phyloP scores from a whole-genome alignment of 202 grass and related monocot species.

The Schoenoplectus tabernaemontani region DNA sequence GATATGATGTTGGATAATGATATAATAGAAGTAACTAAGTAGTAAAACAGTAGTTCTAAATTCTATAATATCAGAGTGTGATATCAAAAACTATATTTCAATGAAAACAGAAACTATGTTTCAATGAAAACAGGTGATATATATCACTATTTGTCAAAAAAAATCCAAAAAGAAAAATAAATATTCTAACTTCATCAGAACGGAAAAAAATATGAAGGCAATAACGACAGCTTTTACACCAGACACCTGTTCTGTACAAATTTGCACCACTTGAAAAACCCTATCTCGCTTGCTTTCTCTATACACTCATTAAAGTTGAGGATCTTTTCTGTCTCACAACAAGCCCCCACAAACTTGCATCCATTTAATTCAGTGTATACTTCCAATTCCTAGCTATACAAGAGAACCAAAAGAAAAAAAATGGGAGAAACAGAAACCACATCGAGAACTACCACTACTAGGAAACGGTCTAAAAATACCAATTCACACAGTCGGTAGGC shows the following conservation, averaged over 20 bases:
- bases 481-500: not conserved
- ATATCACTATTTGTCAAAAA: no score
- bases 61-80: no score
- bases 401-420: not conserved
- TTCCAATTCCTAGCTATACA: conserved; percentile 16
- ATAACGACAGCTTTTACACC: not conserved
- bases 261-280: conserved; percentile 3
- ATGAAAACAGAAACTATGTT: no score
- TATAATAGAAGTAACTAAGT: no score
- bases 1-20: no score
- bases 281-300: conserved; percentile 12
- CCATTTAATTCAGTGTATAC: conserved; percentile 4
- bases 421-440: not conserved
- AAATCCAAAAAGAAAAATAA: not conserved
- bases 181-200: not conserved
- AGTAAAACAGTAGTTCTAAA: no score
- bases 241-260: conserved; percentile 6
- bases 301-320: conserved; percentile 5
- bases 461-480: not conserved
- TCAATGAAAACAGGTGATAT: no score
- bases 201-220: not conserved
- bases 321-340: conserved; percentile 4
- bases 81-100: no score
- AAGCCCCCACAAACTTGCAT: not conserved
- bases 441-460: conserved; percentile 4